Conservation (phyloP, 352 stramenopile species). For the Globisporangium paddicum region DNA sequence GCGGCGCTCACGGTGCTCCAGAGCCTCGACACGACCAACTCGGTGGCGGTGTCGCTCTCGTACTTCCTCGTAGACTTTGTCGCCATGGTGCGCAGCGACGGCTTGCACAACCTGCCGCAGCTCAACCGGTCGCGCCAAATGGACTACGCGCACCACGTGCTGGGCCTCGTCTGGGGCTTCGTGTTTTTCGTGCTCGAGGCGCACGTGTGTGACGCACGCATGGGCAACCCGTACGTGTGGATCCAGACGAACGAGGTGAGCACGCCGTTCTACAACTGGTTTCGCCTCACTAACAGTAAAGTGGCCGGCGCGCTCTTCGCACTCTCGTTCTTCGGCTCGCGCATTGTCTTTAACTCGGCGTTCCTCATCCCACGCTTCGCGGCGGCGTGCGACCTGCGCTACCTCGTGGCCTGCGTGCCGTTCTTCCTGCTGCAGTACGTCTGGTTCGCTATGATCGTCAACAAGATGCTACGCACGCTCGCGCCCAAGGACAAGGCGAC, state of each 20-base stretch:
- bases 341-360: conserved; percentile 65
- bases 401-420: conserved; percentile 47
- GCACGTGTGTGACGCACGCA: conserved; percentile 37
- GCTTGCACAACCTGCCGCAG: conserved; percentile 24
- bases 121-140: conserved; percentile 49
- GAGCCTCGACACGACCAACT: conserved; percentile 44
- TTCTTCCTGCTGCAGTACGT: conserved; percentile 75
- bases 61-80: conserved; percentile 71
- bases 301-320: conserved; percentile 53
- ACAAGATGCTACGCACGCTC: conserved; percentile 34
- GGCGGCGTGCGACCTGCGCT: conserved; percentile 39
- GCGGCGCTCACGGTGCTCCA: conserved; percentile 40
- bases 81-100: conserved; percentile 54
- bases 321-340: conserved; percentile 59
- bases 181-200: conserved; percentile 57
- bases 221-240: conserved; percentile 77
- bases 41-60: conserved; percentile 51
- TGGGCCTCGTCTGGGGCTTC: conserved; percentile 59
- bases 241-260: conserved; percentile 83
- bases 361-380: conserved; percentile 50
- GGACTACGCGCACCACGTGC: conserved; percentile 71
- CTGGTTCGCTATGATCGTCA: conserved; percentile 72
- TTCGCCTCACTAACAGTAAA: conserved; percentile 54
- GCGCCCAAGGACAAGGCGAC: neutral
- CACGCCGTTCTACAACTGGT: conserved; percentile 83